Conservation (phyloP, 192 early-diverging fungal genomes). For the Umbelopsis sp. region DNA sequence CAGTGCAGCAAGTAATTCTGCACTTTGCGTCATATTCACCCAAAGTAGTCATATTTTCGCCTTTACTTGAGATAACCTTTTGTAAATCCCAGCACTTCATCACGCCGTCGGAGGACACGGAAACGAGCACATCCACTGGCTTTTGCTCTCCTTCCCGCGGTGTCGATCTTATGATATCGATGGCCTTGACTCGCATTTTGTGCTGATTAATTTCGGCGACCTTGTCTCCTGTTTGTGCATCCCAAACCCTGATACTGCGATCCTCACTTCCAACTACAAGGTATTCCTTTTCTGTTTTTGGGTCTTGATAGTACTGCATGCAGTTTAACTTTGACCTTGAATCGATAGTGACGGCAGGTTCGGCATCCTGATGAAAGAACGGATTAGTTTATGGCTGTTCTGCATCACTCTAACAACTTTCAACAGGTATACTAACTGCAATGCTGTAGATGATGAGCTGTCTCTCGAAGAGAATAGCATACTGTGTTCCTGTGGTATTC, state of each 20-base stretch:
- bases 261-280: conserved; percentile 63
- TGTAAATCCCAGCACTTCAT: conserved; percentile 73
- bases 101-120: conserved; percentile 73
- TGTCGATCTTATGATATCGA: conserved; percentile 32
- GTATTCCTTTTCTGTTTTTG: conserved; percentile 46
- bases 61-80: conserved; percentile 26
- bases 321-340: conserved; percentile 38
- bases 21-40: conserved; percentile 61
- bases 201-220: conserved; percentile 47
- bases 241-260: conserved; percentile 58
- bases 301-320: conserved; percentile 41
- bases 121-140: conserved; percentile 44
- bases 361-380: conserved; percentile 28
- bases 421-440: conserved; percentile 47
- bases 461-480: conserved; percentile 58
- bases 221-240: conserved; percentile 43
- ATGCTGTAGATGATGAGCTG: conserved; percentile 58
- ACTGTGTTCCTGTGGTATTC: conserved; percentile 58
- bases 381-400: background rate
- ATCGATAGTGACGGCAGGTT: conserved; percentile 25
- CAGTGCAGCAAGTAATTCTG: conserved; percentile 53
- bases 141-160: conserved; percentile 4
- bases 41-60: conserved; percentile 33
- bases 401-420: background rate
- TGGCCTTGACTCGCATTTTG: conserved; percentile 46